phyloP scores from a whole-genome alignment of 2,329 filamentous ascomycete genomes.

The Zalaria obscura region DNA sequence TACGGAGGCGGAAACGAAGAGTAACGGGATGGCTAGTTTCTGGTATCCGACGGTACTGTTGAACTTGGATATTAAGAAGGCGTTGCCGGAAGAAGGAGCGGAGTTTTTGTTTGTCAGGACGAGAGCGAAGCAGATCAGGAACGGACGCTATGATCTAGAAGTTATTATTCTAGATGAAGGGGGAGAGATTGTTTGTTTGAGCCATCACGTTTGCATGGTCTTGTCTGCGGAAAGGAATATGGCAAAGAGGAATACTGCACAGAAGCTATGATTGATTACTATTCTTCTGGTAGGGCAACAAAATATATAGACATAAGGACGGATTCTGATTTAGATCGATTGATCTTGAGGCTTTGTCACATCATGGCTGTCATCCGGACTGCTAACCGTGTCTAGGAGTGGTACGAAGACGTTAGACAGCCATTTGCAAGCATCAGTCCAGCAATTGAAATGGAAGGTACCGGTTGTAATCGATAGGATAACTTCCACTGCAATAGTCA shows the following conservation, averaged over 20 bases:
- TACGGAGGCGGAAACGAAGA: constrained; percentile 11
- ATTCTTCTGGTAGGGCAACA: no score
- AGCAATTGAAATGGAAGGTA: no score
- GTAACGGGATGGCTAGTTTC: constrained; percentile 25
- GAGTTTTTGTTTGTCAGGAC: constrained; percentile 59
- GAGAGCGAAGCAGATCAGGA: constrained; percentile 50
- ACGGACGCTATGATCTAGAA: constrained; percentile 64
- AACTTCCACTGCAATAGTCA: no score
- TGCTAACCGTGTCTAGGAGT: no score
- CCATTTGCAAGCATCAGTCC: no score
- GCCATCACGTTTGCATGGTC: constrained; percentile 53
- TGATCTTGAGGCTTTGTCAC: no score
- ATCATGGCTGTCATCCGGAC: no score
- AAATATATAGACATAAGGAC: no score
- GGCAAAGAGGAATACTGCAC: constrained; percentile 28
- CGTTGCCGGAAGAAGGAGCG: constrained; percentile 50
- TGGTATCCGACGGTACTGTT: constrained; percentile 69
- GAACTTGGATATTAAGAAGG: constrained; percentile 65
- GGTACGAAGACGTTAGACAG: no score
- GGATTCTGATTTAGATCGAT: no score
- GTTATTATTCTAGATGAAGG: constrained; percentile 49
- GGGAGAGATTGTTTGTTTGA: constrained; percentile 53
- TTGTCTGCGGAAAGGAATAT: constrained; percentile 50
- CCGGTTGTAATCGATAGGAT: no score
- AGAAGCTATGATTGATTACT: no score